Evolutionary conservation across 2,329 filamentous ascomycete species (phyloP).

Genomic region (Bertia moriformis): DNA sequence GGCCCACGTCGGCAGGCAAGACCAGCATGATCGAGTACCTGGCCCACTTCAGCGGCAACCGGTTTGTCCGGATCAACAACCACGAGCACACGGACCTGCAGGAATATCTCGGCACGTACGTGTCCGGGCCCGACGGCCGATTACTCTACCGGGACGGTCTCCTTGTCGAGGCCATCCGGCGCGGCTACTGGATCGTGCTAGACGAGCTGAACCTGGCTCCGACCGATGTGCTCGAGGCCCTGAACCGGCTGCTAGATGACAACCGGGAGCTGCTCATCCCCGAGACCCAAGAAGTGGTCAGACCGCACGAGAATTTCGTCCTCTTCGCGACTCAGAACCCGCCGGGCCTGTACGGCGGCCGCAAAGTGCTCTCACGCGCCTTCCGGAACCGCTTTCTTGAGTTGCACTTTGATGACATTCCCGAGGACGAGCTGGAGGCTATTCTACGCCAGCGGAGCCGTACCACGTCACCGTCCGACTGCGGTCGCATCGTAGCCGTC

Average conservation of each 20-base stretch:
- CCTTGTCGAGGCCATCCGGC: conserved; percentile 77
- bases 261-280: conserved; percentile 91
- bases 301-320: conserved; percentile 89
- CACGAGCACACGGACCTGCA: conserved; percentile 97
- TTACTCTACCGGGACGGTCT: conserved; percentile 86
- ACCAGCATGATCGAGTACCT: conserved; percentile 99
- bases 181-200: conserved; percentile 94
- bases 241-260: conserved; percentile 90
- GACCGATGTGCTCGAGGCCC: conserved; percentile 87
- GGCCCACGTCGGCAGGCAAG: conserved; percentile 92
- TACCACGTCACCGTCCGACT: conserved; percentile 79
- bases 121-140: conserved; percentile 72
- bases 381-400: conserved; percentile 96
- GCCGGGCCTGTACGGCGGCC: conserved; percentile 82
- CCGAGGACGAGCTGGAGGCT: conserved; percentile 79
- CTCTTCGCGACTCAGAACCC: conserved; percentile 97
- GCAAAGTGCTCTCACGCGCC: conserved; percentile 81
- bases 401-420: conserved; percentile 94
- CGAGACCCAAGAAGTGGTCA: conserved; percentile 87
- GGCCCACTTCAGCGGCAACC: conserved; percentile 90
- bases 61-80: conserved; percentile 97
- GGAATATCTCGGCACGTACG: conserved; percentile 90
- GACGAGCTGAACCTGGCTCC: conserved; percentile 95
- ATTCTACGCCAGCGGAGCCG: conserved; percentile 81
- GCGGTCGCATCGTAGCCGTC: conserved; percentile 76